phyloP scores from a whole-genome alignment of 2,329 filamentous ascomycete genomes.

The Leptographium radiaticola region DNA sequence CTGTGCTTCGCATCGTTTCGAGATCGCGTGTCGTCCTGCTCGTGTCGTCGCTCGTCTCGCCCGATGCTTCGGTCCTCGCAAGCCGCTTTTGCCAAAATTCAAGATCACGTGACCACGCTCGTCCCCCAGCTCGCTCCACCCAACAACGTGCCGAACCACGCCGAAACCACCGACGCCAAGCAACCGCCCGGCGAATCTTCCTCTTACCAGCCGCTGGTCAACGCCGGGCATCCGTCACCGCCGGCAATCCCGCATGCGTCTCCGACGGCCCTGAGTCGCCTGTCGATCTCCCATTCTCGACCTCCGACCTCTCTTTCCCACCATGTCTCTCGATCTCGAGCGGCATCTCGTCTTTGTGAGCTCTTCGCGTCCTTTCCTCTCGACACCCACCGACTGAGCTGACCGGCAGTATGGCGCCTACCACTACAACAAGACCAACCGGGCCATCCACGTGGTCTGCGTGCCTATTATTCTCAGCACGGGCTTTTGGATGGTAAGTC shows the following conservation, averaged over 20 bases:
- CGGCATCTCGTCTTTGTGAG: conserved; percentile 72
- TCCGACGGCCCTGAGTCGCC: background rate
- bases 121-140: background rate
- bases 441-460: conserved; percentile 67
- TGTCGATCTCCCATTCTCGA: background rate
- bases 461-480: conserved; percentile 65
- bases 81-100: background rate
- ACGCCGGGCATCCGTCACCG: background rate
- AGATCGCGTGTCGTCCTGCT: too few relatives aligned
- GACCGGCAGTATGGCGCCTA: conserved; percentile 68
- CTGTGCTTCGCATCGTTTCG: too few relatives aligned
- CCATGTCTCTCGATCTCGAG: conserved; percentile 63
- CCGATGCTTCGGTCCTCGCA: too few relatives aligned
- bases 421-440: conserved; percentile 65
- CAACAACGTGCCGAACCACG: background rate
- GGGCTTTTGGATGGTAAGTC: conserved; percentile 52
- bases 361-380: background rate
- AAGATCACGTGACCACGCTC: background rate
- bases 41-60: too few relatives aligned
- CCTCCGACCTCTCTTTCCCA: background rate
- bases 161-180: conserved; percentile 2
- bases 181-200: background rate
- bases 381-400: background rate
- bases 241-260: background rate
- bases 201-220: background rate